Evolutionary conservation across 805 yeast genomes (phyloP), one percentile per base, ranked within the genome.

Genomic region (Lachancea kluyveri): DNA sequence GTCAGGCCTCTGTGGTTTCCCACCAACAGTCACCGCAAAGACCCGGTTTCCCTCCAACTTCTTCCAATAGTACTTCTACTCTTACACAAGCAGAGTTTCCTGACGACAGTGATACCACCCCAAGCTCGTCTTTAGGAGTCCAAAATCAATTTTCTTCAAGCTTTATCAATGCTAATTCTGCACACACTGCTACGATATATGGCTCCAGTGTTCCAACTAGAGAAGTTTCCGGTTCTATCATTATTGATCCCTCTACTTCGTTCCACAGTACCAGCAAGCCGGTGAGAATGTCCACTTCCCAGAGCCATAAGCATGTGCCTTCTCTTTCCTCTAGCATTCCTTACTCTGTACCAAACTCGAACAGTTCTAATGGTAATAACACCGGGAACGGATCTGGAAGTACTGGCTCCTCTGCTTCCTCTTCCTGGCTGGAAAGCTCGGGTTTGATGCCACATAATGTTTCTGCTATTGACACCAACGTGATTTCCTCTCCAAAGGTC

Each of bases 401-500:
- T 39, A 45, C 46, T 13, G 42, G 44, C 21, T 48, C 63, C 0
- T 50, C 61, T 2, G 46, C 40, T n/a, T 60, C 62, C 2, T 54
- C 60, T 4, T 49, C 59, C 5, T 54, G 55, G 52, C 33, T 50
- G 12, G 60, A 57, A 30, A 48, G 54, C 6, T 60, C 59, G 8
- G 61, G 63, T 1, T 27, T 55, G 29, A 43, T 58, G 50, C 70
- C 71, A 10, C 59, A 56, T 29, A 67, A 65, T 40, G 56, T 60
- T 7, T 42, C 64, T 13, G 62, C 64, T 35, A 66, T 58, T 37
- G 67, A 51, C 38, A 77, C 85, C 8, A 79, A 75, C 35, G 74
- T 77, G 37, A 74, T 82, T 35, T 77, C 76, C 33, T 79, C 88
- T 0, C 92, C 92, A 3, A 72, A 68, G 31, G 81, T 81, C 5